Percentiles rank a stretch among this genome's conserved stretches.
Conservation (phyloP, 805 yeast species). For the Barnettozyma californica region DNA sequence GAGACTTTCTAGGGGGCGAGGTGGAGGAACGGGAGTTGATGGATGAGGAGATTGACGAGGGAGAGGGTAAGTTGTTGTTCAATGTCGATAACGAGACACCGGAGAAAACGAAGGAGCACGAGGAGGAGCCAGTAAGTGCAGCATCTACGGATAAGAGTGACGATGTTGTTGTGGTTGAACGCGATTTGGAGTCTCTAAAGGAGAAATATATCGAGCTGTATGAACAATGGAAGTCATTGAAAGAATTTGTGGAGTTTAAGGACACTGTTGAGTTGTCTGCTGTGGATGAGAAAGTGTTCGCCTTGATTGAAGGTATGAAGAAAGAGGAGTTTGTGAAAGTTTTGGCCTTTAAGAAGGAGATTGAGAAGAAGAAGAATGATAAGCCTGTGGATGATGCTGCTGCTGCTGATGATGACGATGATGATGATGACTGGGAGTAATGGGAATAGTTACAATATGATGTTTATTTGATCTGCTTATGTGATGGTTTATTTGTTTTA, state of each 20-base stretch:
- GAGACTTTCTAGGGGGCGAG: conserved; percentile 34
- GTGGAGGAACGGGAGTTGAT: conserved; percentile 10
- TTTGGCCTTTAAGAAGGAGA: background rate
- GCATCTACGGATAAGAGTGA: conserved; percentile 19
- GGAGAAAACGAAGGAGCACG: conserved; percentile 39
- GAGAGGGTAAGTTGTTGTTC: conserved; percentile 35
- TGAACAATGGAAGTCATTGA: background rate
- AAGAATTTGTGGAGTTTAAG: background rate
- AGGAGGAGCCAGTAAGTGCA: conserved; percentile 35
- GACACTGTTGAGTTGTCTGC: conserved; percentile 1
- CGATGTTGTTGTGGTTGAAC: conserved; percentile 21
- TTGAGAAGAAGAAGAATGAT: conserved; percentile 50
- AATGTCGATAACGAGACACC: conserved; percentile 34
- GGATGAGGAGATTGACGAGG: conserved; percentile 11
- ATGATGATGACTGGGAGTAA: conserved; percentile 10
- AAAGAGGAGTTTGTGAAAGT: conserved; percentile 1
- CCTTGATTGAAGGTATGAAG: conserved; percentile 36
- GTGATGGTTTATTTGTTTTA: background rate
- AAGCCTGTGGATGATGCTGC: conserved; percentile 5
- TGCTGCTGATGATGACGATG: conserved; percentile 17
- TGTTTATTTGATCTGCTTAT: background rate
- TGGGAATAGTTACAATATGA: background rate
- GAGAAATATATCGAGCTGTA: background rate
- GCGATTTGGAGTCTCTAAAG: conserved; percentile 31
- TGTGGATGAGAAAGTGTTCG: conserved; percentile 22